Percentiles rank a stretch among this genome's conserved stretches.
Evolutionary conservation across 2,329 filamentous ascomycete species (phyloP).

Genomic region (Cladophialophora exuberans): DNA sequence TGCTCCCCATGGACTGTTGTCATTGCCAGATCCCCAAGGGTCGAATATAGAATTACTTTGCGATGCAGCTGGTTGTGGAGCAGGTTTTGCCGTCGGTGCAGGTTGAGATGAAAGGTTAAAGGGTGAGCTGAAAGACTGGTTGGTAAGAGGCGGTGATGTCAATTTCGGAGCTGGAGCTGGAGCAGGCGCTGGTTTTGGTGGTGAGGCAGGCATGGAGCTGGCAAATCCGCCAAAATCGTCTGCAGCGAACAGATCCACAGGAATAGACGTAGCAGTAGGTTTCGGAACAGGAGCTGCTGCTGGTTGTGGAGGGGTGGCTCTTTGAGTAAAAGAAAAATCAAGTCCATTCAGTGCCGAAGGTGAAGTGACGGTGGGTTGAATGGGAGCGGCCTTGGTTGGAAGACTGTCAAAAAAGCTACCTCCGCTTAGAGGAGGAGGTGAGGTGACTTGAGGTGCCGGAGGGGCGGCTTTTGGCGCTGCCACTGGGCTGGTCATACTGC

Average conservation of each 20-base stretch:
- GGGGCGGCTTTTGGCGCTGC: slow-evolving; percentile 42
- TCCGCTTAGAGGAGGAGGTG: slow-evolving; percentile 62
- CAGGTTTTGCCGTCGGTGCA: slow-evolving; percentile 41
- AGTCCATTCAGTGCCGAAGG: slow-evolving; percentile 60
- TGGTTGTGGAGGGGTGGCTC: slow-evolving; percentile 49
- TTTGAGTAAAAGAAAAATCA: slow-evolving; percentile 69
- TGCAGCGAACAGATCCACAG: slow-evolving; percentile 33
- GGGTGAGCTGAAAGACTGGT: slow-evolving; percentile 61
- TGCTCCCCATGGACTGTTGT: slow-evolving; percentile 76
- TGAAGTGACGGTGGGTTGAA: slow-evolving; percentile 48
- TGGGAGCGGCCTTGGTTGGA: slow-evolving; percentile 56
- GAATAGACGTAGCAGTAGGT: slow-evolving; percentile 49
- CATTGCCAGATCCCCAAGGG: slow-evolving; percentile 67
- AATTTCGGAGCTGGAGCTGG: slow-evolving; percentile 33
- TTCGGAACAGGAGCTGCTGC: slow-evolving; percentile 49
- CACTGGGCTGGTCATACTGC: slow-evolving; percentile 51
- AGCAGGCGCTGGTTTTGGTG: slow-evolving; percentile 40
- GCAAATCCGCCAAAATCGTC: slow-evolving; percentile 35
- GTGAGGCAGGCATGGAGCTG: slow-evolving; percentile 29
- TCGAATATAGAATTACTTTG: slow-evolving; percentile 58
- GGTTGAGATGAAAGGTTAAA: slow-evolving; percentile 75
- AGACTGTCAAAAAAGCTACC: slow-evolving; percentile 83
- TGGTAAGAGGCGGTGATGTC: slow-evolving; percentile 32
- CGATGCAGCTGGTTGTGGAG: slow-evolving; percentile 40
- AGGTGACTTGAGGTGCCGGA: slow-evolving; percentile 52